Evolutionary conservation across 148 eudicot species (phyloP).

Genomic region (Spergularia marina): DNA sequence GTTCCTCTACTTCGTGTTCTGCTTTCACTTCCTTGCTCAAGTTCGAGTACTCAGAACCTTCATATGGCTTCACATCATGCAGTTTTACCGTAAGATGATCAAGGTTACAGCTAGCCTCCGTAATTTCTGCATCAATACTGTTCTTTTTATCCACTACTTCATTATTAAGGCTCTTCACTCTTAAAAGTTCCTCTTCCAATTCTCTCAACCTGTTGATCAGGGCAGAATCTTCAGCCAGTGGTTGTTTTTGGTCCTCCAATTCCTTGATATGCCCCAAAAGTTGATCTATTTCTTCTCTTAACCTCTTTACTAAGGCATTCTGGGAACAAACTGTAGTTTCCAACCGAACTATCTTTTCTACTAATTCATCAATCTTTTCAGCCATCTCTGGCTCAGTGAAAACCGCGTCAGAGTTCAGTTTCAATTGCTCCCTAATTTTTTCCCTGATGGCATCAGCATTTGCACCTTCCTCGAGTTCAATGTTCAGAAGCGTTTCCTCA

Average conservation of each 20-base stretch:
- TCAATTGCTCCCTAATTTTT: slow-evolving; percentile 42
- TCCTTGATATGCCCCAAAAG: slow-evolving; percentile 47
- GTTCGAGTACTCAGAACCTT: slow-evolving; percentile 29
- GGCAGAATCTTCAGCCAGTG: slow-evolving; percentile 27
- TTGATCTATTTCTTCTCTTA: slow-evolving; percentile 46
- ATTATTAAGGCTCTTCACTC: slow-evolving; percentile 42
- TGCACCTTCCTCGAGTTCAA: slow-evolving; percentile 29
- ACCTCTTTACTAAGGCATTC: slow-evolving; percentile 50
- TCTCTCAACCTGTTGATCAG: slow-evolving; percentile 42
- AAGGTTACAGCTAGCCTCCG: slow-evolving; percentile 48
- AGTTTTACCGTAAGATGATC: slow-evolving; percentile 60
- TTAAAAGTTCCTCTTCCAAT: slow-evolving; percentile 51
- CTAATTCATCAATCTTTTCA: slow-evolving; percentile 73
- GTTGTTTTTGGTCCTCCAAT: slow-evolving; percentile 52
- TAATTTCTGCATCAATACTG: slow-evolving; percentile 34
- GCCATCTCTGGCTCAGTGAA: slow-evolving; percentile 62
- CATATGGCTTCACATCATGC: slow-evolving; percentile 48
- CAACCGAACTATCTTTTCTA: slow-evolving; percentile 50
- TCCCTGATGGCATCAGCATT: slow-evolving; percentile 30
- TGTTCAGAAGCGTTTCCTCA: slow-evolving; percentile 27
- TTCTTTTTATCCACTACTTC: slow-evolving; percentile 36
- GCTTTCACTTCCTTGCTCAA: slow-evolving; percentile 23
- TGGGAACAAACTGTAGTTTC: slow-evolving; percentile 60
- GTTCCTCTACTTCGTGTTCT: slow-evolving; percentile 29
- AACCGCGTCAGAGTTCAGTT: slow-evolving; percentile 26